These are phyloP conservation scores for Lipomyces orientalis DNA, from an alignment of 805 yeast species.

Conservation along the genomic window DNA sequence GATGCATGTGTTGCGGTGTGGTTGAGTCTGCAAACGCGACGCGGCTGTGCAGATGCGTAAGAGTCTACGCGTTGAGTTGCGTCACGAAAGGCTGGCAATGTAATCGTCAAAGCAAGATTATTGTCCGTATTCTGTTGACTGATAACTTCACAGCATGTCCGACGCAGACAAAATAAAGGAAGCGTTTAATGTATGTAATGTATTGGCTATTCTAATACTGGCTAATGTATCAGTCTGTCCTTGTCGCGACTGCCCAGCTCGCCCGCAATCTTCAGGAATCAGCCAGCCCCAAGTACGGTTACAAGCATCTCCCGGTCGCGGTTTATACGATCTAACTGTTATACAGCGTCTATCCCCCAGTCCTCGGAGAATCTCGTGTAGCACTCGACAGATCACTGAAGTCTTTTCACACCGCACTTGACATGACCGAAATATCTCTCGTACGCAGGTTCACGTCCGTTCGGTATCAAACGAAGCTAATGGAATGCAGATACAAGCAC, in stretches of 20 bases:
- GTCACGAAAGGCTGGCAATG: background rate
- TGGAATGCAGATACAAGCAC: slow-evolving; percentile 20
- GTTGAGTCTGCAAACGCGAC: slow-evolving; percentile 1
- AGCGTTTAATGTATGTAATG: slow-evolving; percentile 23
- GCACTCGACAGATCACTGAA: slow-evolving; percentile 14
- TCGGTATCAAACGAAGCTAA: background rate
- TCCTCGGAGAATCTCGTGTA: background rate
- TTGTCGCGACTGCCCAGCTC: slow-evolving; percentile 29
- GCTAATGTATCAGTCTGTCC: slow-evolving; percentile 13
- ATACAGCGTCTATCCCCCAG: slow-evolving; percentile 23
- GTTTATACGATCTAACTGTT: background rate
- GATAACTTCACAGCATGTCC: slow-evolving; percentile 7
- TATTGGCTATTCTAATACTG: background rate
- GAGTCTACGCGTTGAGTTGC: background rate
- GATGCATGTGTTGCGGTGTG: background rate
- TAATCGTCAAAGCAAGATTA: background rate
- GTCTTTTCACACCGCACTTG: slow-evolving; percentile 25
- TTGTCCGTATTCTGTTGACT: too few species aligned
- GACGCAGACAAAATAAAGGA: slow-evolving; percentile 6
- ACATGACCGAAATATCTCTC: slow-evolving; percentile 24
- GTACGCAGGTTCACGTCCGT: slow-evolving; percentile 6
- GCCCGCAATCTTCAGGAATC: slow-evolving; percentile 11
- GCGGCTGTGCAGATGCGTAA: background rate
- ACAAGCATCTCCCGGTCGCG: background rate
- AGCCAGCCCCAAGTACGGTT: slow-evolving; percentile 28